Percentiles rank a stretch among this genome's conserved stretches.
These are phyloP conservation scores for Solanum chacoense DNA, from an alignment of 305 asterid genomes.

Conservation along the genomic window DNA sequence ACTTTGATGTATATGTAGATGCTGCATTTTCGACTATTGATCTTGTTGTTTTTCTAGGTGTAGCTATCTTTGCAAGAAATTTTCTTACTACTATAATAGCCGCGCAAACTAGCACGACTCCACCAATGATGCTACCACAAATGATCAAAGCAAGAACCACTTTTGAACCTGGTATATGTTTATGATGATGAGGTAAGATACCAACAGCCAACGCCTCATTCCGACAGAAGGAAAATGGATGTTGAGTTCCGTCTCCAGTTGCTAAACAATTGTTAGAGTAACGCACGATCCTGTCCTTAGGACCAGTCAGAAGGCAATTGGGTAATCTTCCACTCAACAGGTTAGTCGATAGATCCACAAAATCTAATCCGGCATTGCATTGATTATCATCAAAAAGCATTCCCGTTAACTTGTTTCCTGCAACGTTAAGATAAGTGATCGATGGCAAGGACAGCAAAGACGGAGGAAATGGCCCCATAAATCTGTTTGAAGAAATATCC, in stretches of 20 bases:
- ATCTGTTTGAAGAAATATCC: slow-evolving; percentile 61
- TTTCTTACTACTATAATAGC: slow-evolving; percentile 27
- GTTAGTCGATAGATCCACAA: slow-evolving; percentile 63
- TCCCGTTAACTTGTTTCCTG: slow-evolving; percentile 65
- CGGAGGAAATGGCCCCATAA: slow-evolving; percentile 71
- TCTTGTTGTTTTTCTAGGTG: slow-evolving; percentile 23
- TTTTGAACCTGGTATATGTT: slow-evolving; percentile 25
- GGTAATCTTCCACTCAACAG: slow-evolving; percentile 73
- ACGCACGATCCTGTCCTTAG: slow-evolving; percentile 17
- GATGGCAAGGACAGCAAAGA: slow-evolving; percentile 62
- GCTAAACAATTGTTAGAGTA: slow-evolving; percentile 56
- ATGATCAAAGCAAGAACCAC: slow-evolving; percentile 37
- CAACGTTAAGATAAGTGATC: slow-evolving; percentile 38
- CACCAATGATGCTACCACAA: slow-evolving; percentile 45
- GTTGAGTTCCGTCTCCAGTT: slow-evolving; percentile 37
- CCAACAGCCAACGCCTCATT: slow-evolving; percentile 82
- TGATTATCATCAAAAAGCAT: slow-evolving; percentile 45
- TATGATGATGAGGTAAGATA: slow-evolving; percentile 40
- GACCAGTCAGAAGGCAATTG: slow-evolving; percentile 28
- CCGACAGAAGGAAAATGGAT: slow-evolving; percentile 51
- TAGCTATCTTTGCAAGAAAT: slow-evolving; percentile 26
- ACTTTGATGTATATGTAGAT: slow-evolving; percentile 49
- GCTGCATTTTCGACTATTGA: slow-evolving; percentile 34
- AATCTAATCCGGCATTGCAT: slow-evolving; percentile 40
- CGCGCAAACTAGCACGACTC: slow-evolving; percentile 25